These are phyloP conservation scores for Sideroxylon spinosum DNA, from an alignment of 179 eudicot genomes.

Conservation along the genomic window DNA sequence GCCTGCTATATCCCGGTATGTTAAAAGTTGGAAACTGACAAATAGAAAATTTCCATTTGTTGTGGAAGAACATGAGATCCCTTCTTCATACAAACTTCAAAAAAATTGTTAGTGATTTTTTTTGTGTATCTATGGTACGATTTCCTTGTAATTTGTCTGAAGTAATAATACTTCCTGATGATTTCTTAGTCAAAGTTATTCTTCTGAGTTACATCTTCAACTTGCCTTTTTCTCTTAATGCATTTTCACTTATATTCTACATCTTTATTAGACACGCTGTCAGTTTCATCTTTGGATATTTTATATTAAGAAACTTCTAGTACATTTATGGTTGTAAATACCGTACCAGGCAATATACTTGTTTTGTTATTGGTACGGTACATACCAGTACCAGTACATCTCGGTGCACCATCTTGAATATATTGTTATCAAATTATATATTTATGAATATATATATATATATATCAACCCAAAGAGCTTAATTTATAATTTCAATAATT, in stretches of 20 bases:
- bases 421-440: no score
- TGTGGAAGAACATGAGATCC: neutral
- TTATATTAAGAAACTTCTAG: neutral
- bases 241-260: neutral
- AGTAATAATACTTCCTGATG: neutral
- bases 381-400: no score
- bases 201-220: neutral
- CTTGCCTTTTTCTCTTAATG: neutral
- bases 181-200: neutral
- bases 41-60: neutral
- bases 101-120: neutral
- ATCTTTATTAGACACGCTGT: neutral
- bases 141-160: neutral
- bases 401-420: no score
- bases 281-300: neutral
- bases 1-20: slow-evolving; percentile 62
- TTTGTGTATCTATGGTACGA: neutral
- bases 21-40: neutral
- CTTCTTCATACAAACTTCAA: neutral
- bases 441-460: no score
- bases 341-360: no score
- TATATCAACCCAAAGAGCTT: no score
- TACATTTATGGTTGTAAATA: neutral
- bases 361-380: no score
- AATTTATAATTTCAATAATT: no score